Evolutionary conservation across 495 filamentous ascomycete species (phyloP).

Genomic region (Aspergillus leporis): DNA sequence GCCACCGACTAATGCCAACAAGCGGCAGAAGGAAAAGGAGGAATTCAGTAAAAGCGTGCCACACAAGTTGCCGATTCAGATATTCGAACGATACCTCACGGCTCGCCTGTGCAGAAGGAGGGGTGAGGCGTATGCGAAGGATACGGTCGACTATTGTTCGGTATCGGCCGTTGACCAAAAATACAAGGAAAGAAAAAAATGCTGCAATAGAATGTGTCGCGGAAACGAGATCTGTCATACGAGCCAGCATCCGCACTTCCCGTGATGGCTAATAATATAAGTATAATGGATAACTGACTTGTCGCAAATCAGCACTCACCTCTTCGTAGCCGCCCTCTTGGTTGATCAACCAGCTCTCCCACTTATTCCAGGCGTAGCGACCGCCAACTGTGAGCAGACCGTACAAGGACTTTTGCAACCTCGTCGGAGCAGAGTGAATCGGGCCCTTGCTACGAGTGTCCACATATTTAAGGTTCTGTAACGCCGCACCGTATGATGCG

Average conservation of each 20-base stretch:
- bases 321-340: constrained; percentile 71
- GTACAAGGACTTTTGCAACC: constrained; percentile 80
- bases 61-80: constrained; percentile 94
- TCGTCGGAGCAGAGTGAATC: constrained; percentile 61
- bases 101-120: constrained; percentile 76
- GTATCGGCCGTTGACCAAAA: constrained; percentile 87
- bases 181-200: constrained; percentile 83
- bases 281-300: constrained; percentile 7
- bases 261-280: constrained; percentile 42
- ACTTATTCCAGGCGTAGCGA: constrained; percentile 84
- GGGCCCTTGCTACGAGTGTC: constrained; percentile 72
- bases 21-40: constrained; percentile 92
- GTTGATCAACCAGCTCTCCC: constrained; percentile 82
- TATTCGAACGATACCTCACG: constrained; percentile 97
- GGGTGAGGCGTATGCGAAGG: constrained; percentile 80
- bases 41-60: constrained; percentile 99
- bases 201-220: constrained; percentile 76
- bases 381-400: constrained; percentile 85
- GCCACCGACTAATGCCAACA: constrained; percentile 90
- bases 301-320: constrained; percentile 28
- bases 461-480: constrained; percentile 88
- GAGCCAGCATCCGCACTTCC: constrained; percentile 59
- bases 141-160: constrained; percentile 87
- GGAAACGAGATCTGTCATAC: constrained; percentile 66
- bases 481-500: constrained; percentile 87